Conservation (phyloP, 495 filamentous ascomycete species). For the Durotheca rogersii region DNA sequence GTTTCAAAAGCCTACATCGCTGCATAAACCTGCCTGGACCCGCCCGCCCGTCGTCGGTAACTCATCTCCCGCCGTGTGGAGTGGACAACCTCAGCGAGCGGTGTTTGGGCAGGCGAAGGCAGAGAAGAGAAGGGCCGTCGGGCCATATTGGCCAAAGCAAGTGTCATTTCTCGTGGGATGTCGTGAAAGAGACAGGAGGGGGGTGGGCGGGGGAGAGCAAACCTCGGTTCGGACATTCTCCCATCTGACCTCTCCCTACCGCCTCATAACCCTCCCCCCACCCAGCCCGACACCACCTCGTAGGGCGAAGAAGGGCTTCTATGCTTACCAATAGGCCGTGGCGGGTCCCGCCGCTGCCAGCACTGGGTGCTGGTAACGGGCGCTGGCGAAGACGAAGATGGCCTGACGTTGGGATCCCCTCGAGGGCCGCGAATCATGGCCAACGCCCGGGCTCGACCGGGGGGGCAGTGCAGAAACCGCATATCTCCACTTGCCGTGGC, state of each 20-base stretch:
- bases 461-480: slow-evolving; percentile 25
- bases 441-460: slow-evolving; percentile 21
- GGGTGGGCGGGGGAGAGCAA: too few relatives aligned
- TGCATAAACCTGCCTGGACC: neutral
- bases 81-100: slow-evolving; percentile 21
- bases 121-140: too few relatives aligned
- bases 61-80: slow-evolving; percentile 9
- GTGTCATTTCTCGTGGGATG: slow-evolving; percentile 23
- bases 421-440: slow-evolving; percentile 26
- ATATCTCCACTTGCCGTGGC: slow-evolving; percentile 25
- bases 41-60: neutral
- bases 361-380: too few relatives aligned
- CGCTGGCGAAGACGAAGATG: slow-evolving; percentile 14
- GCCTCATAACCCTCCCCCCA: neutral
- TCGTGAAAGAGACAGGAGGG: too few relatives aligned
- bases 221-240: too few relatives aligned
- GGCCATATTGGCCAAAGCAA: slow-evolving; percentile 8
- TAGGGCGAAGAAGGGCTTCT: too few relatives aligned
- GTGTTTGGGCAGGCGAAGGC: too few relatives aligned
- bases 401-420: slow-evolving; percentile 19
- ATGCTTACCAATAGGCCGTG: too few relatives aligned
- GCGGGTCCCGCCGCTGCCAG: neutral
- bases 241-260: neutral
- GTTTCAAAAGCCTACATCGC: slow-evolving; percentile 12
- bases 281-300: neutral